Conservation (phyloP, 805 yeast genomes). For the Metschnikowia matae region DNA sequence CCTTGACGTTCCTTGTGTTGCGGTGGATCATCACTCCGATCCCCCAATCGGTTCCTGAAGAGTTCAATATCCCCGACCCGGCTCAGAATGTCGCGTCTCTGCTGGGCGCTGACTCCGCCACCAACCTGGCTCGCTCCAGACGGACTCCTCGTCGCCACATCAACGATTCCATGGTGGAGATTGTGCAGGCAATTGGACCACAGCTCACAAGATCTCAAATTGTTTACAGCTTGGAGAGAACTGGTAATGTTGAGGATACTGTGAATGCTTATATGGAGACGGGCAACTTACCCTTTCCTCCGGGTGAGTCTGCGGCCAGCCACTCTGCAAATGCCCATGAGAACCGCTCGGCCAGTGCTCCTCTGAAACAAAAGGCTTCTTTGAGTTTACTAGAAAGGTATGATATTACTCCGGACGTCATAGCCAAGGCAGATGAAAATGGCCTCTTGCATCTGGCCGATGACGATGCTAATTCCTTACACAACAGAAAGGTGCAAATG, state of each 20-base stretch:
- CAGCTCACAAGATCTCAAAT: conserved; percentile 65
- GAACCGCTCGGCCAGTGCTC: neutral
- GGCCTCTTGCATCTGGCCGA: conserved; percentile 1
- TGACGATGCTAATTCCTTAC: conserved; percentile 12
- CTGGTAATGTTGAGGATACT: conserved; percentile 80
- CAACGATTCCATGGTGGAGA: conserved; percentile 73
- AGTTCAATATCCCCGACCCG: conserved; percentile 17
- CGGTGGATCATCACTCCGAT: conserved; percentile 66
- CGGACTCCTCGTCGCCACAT: conserved; percentile 42
- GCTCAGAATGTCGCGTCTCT: conserved; percentile 1
- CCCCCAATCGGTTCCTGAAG: conserved; percentile 32
- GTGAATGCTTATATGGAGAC: conserved; percentile 65
- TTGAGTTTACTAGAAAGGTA: conserved; percentile 39
- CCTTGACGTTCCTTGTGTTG: conserved; percentile 53
- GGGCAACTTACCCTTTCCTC: conserved; percentile 48
- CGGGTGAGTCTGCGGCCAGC: conserved; percentile 1
- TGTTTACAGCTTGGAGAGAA: conserved; percentile 62
- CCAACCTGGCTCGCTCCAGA: conserved; percentile 5
- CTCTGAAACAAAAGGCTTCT: neutral
- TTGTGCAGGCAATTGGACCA: conserved; percentile 83
- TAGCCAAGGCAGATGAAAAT: conserved; percentile 19
- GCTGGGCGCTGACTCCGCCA: neutral
- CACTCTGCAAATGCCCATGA: neutral
- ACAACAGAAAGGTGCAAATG: conserved; percentile 37
- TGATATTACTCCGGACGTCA: conserved; percentile 21